Evolutionary conservation across 2,329 filamentous ascomycete species (phyloP), one percentile per base, ranked within the genome.

Genomic region (Penicillium sp.): DNA sequence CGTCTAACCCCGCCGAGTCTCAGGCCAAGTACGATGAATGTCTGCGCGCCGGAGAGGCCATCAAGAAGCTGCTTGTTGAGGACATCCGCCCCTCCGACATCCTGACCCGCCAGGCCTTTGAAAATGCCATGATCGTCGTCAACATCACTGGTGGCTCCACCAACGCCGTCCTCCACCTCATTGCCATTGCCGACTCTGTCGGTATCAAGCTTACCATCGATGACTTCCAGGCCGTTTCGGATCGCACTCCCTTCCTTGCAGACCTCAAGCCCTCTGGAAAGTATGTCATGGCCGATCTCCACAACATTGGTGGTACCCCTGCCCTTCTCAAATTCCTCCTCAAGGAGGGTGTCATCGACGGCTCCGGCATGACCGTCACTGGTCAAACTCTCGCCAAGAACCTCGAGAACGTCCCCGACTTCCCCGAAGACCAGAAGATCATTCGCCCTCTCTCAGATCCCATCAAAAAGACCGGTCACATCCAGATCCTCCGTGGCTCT

Each of bases 141-240:
- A 93, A 89, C 75, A 90, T 94, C 70, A 91, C 92, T 3, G 91
- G 91, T 58, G 91, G 91, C 66, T 93, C 90, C 72, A 95, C 91
- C 67, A 95, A 95, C 77, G 91, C 91, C 45, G 91, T 95, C 41
- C 86, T 95, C 50, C 91, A 95, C 77, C 79, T 95, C 52, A 91
- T 95, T 73, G 91, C 91, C 71, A 93, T 94, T 61, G 91, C 91
- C 64, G 90, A 94, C 78, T 85, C 89, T 6, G 91, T 92, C 23
- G 91, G 91, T 70, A 85, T 95, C 75, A 91, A 92, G 77, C 86
- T 95, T 59, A 92, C 90, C 51, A 90, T 95, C 63, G 91, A 95
- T 69, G 91, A 95, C 79, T 94, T 94, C 86, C 91, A 95, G 80
- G 81, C 85, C 69, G 90, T 94, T 54, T 92, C 90, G 0, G 89